Evolutionary conservation across 2,329 filamentous ascomycete genomes (phyloP), one percentile per base, ranked within the genome.

Genomic region (Colletotrichum liaoningense): DNA sequence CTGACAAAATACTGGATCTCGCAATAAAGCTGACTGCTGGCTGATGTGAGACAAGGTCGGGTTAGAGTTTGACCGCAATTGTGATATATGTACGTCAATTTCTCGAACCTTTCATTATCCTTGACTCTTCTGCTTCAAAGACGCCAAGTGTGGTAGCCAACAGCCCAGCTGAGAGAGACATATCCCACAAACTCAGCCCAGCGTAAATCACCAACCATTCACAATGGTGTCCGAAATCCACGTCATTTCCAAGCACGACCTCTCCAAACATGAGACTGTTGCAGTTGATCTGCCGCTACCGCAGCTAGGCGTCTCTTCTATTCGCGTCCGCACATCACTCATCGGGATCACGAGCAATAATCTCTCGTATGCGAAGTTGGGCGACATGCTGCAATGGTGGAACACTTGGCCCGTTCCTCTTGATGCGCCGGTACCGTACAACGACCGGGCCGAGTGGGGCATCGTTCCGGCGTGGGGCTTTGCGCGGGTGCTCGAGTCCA

Each of bases 381-480:
- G 81, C 24, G 75, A 76, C 5, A 28, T 78, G 3, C 70, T 80
- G 5, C 54, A 76, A 57, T 83, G 81, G 81, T 88, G 86, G 85
- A 81, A 84, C 73, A 77, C 83, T 8, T 87, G 86, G 76, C 86
- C 83, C 0, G 79, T 85, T 0, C 86, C 85, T 0, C 14, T 74
- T 0, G 75, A 76, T 22, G 80, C 81, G 1, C 80, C 80, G 5
- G 75, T 78, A 0, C 79, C 80, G 4, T 82, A 79, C 49, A 81
- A 83, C 75, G 80, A 87, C 75, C 38, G 63, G 4, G 57, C 77
- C 2, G 76, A 77, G n/a, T 88, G 85, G 79, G 86, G 85, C 4
- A 84, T 86, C 71, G 84, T 85, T 14, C 83, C 84, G 54, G 84
- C 82, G n/a, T 88, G 86, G 86, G 87, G 87, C 0, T 86, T 84